A percentile compares a stretch with the other conserved stretches of the same genome.
Conservation (phyloP, 176 grass and related monocot genomes). For the Pharus latifolius region DNA sequence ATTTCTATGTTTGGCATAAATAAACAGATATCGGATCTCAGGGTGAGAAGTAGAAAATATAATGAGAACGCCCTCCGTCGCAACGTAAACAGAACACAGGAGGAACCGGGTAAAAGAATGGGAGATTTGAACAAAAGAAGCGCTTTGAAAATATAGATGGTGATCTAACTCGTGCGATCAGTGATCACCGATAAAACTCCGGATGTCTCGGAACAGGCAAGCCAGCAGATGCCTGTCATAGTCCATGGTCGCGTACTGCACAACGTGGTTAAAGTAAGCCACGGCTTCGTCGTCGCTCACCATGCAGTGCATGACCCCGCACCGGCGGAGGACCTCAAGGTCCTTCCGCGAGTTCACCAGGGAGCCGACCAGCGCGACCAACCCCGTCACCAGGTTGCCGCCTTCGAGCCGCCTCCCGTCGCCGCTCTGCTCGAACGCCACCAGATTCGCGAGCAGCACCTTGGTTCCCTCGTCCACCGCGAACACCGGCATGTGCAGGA, state of each 20-base stretch:
- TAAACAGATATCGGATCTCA: too few species aligned
- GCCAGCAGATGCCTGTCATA: conserved; percentile 36
- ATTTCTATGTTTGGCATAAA: too few species aligned
- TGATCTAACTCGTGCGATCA: too few species aligned
- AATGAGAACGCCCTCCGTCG: too few species aligned
- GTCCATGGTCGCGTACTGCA: conserved; percentile 46
- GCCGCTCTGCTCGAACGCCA: conserved; percentile 42
- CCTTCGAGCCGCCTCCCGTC: conserved; percentile 20
- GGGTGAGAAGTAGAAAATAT: too few species aligned
- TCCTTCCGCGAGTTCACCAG: conserved; percentile 35
- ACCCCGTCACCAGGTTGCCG: conserved; percentile 26
- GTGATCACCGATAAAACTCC: too few species aligned
- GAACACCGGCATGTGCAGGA: conserved; percentile 35
- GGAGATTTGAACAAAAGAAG: too few species aligned
- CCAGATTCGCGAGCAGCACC: conserved; percentile 46
- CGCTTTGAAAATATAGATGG: too few species aligned
- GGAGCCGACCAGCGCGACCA: conserved; percentile 37
- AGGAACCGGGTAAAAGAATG: too few species aligned
- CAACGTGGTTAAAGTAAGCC: conserved; percentile 37
- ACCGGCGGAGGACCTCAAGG: conserved; percentile 36
- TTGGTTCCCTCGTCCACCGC: conserved; percentile 29
- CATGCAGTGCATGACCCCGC: conserved; percentile 51
- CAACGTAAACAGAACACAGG: too few species aligned
- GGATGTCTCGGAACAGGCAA: conserved; percentile 34
- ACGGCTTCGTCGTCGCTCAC: conserved; percentile 44